Conservation (phyloP, 768 basidiomycete genomes). For the Calocybe cyanea region DNA sequence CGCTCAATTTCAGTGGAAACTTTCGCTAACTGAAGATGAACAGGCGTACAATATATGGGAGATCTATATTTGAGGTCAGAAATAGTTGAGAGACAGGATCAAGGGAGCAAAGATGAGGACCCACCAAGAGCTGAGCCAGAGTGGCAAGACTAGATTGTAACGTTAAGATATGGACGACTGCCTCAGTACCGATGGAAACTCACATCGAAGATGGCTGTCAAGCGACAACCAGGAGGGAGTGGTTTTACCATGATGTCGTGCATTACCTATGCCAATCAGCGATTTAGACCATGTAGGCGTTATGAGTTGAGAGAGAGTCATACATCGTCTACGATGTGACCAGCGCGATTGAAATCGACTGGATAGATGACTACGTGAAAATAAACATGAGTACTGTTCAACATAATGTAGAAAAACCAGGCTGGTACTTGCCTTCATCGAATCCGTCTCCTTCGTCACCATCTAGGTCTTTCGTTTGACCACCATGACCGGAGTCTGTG, state of each 20-base stretch:
- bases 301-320: constrained; percentile 19
- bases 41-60: constrained; percentile 58
- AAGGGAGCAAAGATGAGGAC: constrained; percentile 12
- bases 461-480: constrained; percentile 78
- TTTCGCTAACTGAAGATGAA: not conserved
- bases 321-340: constrained; percentile 90
- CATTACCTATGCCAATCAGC: constrained; percentile 44
- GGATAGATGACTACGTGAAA: constrained; percentile 77
- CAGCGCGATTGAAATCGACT: constrained; percentile 53
- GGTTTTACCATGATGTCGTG: constrained; percentile 77
- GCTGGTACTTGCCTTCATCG: constrained; percentile 68
- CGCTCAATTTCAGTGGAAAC: not conserved
- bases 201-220: constrained; percentile 82
- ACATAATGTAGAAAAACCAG: not conserved
- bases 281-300: not conserved
- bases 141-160: constrained; percentile 64
- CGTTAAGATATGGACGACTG: not conserved
- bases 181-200: constrained; percentile 20
- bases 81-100: not conserved
- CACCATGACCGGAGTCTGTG: constrained; percentile 90
- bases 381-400: not conserved
- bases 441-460: constrained; percentile 84
- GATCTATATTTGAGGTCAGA: constrained; percentile 37
- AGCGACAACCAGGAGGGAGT: constrained; percentile 81
- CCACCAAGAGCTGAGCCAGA: constrained; percentile 84